These are phyloP conservation scores for Thraustotheca clavata DNA, from an alignment of 352 stramenopile genomes.

Conservation along the genomic window DNA sequence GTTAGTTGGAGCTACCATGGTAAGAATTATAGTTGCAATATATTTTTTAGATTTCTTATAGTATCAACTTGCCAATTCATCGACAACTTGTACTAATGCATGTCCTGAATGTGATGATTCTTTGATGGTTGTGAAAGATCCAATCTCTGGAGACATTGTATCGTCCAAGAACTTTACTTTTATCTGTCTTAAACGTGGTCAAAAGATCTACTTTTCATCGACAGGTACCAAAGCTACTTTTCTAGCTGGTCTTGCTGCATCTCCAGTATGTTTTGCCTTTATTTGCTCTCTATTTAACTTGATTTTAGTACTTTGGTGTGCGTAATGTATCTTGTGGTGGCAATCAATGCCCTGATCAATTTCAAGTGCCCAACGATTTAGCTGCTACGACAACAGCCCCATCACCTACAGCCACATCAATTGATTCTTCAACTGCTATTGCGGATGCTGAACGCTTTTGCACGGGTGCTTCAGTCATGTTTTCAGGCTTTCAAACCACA, in stretches of 20 bases:
- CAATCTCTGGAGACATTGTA: conserved; percentile 46
- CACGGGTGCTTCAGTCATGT: conserved; percentile 55
- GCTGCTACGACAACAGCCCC: conserved; percentile 23
- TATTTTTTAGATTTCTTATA: not conserved
- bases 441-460: conserved; percentile 2
- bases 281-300: conserved; percentile 23
- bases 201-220: conserved; percentile 84
- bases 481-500: conserved; percentile 72
- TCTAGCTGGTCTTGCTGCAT: conserved; percentile 43
- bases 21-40: conserved; percentile 24
- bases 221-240: conserved; percentile 56
- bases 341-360: conserved; percentile 37
- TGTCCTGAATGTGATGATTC: conserved; percentile 37
- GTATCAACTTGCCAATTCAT: conserved; percentile 24
- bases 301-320: conserved; percentile 26
- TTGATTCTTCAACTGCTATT: conserved; percentile 14
- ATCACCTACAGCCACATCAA: conserved; percentile 21
- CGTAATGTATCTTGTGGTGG: conserved; percentile 44
- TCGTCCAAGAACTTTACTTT: conserved; percentile 55
- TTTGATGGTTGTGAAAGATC: conserved; percentile 40
- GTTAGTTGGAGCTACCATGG: conserved; percentile 72
- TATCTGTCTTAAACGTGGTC: conserved; percentile 59
- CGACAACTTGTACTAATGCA: conserved; percentile 27
- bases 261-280: conserved; percentile 20
- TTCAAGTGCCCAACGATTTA: conserved; percentile 7